Evolutionary conservation across 805 yeast species (phyloP), one percentile per base, ranked within the genome.

Genomic region (Metschnikowia dekortorum): DNA sequence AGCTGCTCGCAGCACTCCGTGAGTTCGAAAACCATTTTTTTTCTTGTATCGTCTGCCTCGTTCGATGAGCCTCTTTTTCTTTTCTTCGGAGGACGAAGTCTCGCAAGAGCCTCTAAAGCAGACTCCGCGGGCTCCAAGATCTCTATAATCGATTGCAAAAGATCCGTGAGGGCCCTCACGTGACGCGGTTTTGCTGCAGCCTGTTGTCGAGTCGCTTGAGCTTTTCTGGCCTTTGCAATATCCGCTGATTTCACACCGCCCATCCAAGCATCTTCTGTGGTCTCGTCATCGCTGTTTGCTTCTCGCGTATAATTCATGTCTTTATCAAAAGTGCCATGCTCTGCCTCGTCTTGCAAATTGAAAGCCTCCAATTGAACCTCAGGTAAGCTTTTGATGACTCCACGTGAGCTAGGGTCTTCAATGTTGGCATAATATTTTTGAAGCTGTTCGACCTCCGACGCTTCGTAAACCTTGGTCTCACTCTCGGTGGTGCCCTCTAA

Each of bases 81-180:
- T n/a, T 35, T 39, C 31, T 48, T 52, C 14, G 42, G 31, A 2
- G 61, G 61, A 31, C 49, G 40, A 31, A 67, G 53, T 73, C 70
- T 56, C 57, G 79, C 61, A 33, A 85, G 62, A 1, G 82, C 78
- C 57, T 84, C 88, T 61, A 80, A 54, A 1, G 84, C 76, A 0
- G 82, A 75, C 58, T 85, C 90, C 2, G 79, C 82, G 0, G 85
- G 82, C 43, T 82, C 78, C 37, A 85, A 60, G 0, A 59, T n/a
- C 1, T 51, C 62, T 3, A 83, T 74, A n/a, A 84, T 56, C 1
- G 40, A 44, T 35, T 18, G 41, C 8, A 73, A 50, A 22, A 44
- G 39, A 64, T 44, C 8, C 30, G 53, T 22, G 53, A 61, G n/a
- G 22, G 28, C 30, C 44, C 49, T 36, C 14, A 26, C 16, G 29